Evolutionary conservation across 1,284 basidiomycete species (phyloP).

Genomic region (Ganoderma lucidum): DNA sequence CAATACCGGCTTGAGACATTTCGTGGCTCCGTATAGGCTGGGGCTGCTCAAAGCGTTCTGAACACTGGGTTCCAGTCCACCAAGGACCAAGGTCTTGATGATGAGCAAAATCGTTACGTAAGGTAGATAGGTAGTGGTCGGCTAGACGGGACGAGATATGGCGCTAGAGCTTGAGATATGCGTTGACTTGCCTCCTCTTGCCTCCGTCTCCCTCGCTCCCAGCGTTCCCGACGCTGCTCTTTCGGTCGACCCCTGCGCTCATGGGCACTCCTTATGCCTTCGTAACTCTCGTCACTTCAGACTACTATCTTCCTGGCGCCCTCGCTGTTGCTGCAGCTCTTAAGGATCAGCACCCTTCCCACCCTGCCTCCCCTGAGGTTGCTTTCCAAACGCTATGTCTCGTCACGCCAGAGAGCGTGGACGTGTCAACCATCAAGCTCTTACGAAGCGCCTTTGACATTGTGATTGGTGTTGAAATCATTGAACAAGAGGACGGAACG

Average conservation of each 20-base stretch:
- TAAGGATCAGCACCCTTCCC: constrained; percentile 75
- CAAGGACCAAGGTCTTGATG: constrained; percentile 10
- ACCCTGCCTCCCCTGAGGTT: constrained; percentile 62
- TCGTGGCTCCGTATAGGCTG: not conserved
- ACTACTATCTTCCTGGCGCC: constrained; percentile 92
- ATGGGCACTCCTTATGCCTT: constrained; percentile 81
- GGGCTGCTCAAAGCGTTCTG: not conserved
- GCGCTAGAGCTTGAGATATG: constrained; percentile 19
- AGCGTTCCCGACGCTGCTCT: constrained; percentile 39
- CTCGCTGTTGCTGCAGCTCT: constrained; percentile 88
- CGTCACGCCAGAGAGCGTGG: constrained; percentile 92
- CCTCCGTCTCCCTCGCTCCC: constrained; percentile 15
- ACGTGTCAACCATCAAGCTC: constrained; percentile 85
- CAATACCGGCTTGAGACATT: not conserved
- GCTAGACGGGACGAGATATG: constrained; percentile 21
- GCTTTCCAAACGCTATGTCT: constrained; percentile 90
- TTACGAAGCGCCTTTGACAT: constrained; percentile 85
- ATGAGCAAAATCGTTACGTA: constrained; percentile 27
- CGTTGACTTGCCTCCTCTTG: constrained; percentile 21
- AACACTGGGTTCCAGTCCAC: not conserved
- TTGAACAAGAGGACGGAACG: constrained; percentile 67
- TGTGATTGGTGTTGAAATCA: constrained; percentile 92
- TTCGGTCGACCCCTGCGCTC: constrained; percentile 39
- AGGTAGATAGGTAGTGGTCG: constrained; percentile 27
- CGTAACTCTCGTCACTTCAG: constrained; percentile 89